Percentiles rank a stretch among this genome's conserved stretches.
Conservation (phyloP, 176 grass and related monocot genomes). For the Calamus simplicifolius region DNA sequence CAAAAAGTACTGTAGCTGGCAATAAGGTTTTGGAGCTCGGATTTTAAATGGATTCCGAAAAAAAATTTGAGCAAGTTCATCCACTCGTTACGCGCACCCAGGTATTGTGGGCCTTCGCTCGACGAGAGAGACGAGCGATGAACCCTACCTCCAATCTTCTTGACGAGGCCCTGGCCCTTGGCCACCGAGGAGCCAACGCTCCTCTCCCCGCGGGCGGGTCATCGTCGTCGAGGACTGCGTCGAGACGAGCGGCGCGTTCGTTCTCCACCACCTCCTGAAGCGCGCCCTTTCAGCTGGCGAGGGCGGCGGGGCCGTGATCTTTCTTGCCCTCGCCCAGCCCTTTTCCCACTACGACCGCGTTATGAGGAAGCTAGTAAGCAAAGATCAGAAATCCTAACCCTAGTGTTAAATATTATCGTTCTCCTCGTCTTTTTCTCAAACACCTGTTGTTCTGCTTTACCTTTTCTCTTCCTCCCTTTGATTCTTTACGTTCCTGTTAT, state of each 20-base stretch:
- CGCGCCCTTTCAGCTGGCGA: constrained; percentile 13
- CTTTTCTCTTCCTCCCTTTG: too few relatives aligned
- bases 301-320: constrained; percentile 4
- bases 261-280: constrained; percentile 63
- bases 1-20: too few relatives aligned
- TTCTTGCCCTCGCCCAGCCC: constrained; percentile 43
- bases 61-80: too few relatives aligned
- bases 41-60: too few relatives aligned
- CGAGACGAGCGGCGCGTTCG: constrained; percentile 47
- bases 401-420: too few relatives aligned
- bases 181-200: background rate
- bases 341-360: constrained; percentile 61
- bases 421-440: constrained; percentile 1
- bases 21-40: too few relatives aligned
- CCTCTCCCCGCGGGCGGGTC: constrained; percentile 2
- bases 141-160: constrained; percentile 22
- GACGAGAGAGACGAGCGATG: too few relatives aligned
- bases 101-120: too few relatives aligned
- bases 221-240: constrained; percentile 66
- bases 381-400: too few relatives aligned
- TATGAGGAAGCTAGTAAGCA: constrained; percentile 50
- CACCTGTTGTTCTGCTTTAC: background rate
- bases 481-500: too few relatives aligned
- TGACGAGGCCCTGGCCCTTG: constrained; percentile 43
- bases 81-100: too few relatives aligned